Base-by-base conservation (phyloP, 2,329 filamentous ascomycete species). In the Dactylellina parvicollis region DNA sequence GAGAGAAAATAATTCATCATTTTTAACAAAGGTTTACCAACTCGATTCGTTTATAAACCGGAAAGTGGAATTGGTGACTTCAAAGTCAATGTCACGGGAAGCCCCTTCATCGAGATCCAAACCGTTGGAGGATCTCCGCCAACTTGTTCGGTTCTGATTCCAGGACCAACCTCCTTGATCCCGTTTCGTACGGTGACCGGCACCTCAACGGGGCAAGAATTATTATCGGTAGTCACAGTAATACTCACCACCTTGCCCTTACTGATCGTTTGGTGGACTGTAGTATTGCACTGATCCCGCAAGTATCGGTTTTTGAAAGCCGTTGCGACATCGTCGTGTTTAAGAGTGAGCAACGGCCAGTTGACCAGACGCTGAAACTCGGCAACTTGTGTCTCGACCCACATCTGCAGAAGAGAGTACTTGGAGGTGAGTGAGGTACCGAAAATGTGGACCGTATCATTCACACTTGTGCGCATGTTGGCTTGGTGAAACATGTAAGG, bases 401-500 rank as follows among this genome's bases (percentile, higher is more conserved):
- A 88, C 10, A 83, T 84, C 79, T 86, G 85, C 74, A 87, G 81
- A 16, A 88, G 82, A 1, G 85, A 86, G 65, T 84, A 81, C 74
- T 83, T 80, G 2, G 79, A 82, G 0, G 79, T 79, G 0, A 52
- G 14, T 1, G 42, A 50, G 20, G 66, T 71, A 2, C 57, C 57
- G 12, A 83, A 80, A 14, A 82, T 81, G 66, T 86, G 86, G 54
- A 87, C 80, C 8, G 82, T 84, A 50, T 83, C 83, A 2, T 79
- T 77, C 1, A 79, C 78, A 56, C 83, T 82, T 2, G 80, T 80
- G 62, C 86, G 84, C 71, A 86, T 77, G 77, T 89, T 89, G 70
- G 86, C 86, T 80, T 89, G 87, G 79, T 89, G 87, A 82, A 89
- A 88, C 86, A 88, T 88, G 81, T 84, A 87, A 24, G 82, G 80